These are phyloP conservation scores for Pichia terricola DNA, from an alignment of 1,139 yeast genomes.

Conservation along the genomic window DNA sequence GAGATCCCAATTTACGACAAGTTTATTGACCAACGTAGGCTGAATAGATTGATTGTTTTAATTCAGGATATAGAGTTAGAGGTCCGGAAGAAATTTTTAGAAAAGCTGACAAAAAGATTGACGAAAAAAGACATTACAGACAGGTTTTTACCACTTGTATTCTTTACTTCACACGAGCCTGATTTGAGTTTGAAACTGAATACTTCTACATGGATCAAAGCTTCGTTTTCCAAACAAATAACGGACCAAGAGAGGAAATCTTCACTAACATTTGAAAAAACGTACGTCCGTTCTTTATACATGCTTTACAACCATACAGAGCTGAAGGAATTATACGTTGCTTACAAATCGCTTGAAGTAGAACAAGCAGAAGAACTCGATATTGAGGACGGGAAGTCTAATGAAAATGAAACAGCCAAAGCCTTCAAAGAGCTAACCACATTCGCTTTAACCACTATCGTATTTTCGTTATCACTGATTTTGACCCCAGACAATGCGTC, in stretches of 20 bases:
- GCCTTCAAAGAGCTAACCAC: constrained; percentile 10
- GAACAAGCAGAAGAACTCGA: not conserved
- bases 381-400: not conserved
- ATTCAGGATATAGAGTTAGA: constrained; percentile 57
- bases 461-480: constrained; percentile 51
- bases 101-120: constrained; percentile 42
- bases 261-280: constrained; percentile 48
- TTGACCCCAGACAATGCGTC: constrained; percentile 64
- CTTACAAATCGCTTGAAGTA: not conserved
- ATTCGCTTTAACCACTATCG: constrained; percentile 49
- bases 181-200: constrained; percentile 37
- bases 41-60: constrained; percentile 47
- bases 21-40: constrained; percentile 41
- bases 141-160: constrained; percentile 56
- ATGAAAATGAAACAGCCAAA: constrained; percentile 14
- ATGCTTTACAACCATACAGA: constrained; percentile 70
- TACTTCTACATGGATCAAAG: constrained; percentile 63
- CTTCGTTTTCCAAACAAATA: constrained; percentile 39
- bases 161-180: constrained; percentile 74
- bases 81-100: constrained; percentile 48
- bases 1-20: constrained; percentile 43
- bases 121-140: constrained; percentile 49
- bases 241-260: constrained; percentile 20
- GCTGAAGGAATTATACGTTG: constrained; percentile 36
- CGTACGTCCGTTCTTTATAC: constrained; percentile 60